Conservation (phyloP, 768 basidiomycete genomes). For the Inosperma sp. region DNA sequence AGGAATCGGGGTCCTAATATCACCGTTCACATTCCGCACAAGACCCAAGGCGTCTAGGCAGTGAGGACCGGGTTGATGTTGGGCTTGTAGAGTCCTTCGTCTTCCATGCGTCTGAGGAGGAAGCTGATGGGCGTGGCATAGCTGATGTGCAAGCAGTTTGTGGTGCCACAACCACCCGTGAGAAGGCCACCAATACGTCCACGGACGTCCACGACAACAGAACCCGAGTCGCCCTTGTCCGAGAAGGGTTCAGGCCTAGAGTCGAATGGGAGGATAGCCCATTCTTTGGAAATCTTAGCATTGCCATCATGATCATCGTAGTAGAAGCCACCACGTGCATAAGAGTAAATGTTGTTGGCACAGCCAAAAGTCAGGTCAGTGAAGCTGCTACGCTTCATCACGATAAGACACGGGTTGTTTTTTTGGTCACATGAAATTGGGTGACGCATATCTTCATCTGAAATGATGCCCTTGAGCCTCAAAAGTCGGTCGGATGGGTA, state of each 20-base stretch:
- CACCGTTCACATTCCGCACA: too few relatives aligned
- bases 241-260: conserved; percentile 33
- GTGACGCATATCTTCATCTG: conserved; percentile 26
- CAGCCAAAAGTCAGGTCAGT: conserved; percentile 31
- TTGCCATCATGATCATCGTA: neutral
- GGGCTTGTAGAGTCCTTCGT: neutral
- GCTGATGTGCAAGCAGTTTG: conserved; percentile 25
- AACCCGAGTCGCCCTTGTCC: conserved; percentile 35
- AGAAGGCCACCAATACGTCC: conserved; percentile 35
- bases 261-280: conserved; percentile 26
- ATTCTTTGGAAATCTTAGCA: conserved; percentile 26
- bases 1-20: too few relatives aligned
- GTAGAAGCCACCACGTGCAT: conserved; percentile 7
- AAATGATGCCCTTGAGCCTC: conserved; percentile 21
- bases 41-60: too few relatives aligned
- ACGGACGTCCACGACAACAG: conserved; percentile 29
- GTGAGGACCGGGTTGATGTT: conserved; percentile 5
- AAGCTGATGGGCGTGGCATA: conserved; percentile 37
- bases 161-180: conserved; percentile 28
- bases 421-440: conserved; percentile 21
- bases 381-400: conserved; percentile 31
- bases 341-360: conserved; percentile 24
- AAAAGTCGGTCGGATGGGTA: conserved; percentile 30
- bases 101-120: conserved; percentile 17
- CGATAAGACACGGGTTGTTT: conserved; percentile 27